Percentiles rank a stretch among this genome's conserved stretches.
Conservation (phyloP, 2,329 filamentous ascomycete species). For the Amauroascus verrucosus region DNA sequence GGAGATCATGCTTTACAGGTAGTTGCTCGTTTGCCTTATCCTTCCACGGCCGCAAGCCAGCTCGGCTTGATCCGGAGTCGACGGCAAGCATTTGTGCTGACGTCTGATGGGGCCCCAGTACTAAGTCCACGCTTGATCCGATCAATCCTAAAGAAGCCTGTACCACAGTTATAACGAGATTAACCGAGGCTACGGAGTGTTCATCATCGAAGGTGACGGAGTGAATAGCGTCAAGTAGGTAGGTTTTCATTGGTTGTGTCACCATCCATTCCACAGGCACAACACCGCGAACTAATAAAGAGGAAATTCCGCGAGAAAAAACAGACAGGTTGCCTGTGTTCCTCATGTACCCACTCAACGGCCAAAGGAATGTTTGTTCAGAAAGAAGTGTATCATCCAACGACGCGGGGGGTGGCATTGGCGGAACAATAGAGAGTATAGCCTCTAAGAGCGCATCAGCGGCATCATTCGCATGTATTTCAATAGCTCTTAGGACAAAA, state of each 20-base stretch:
- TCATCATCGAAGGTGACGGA: constrained; percentile 30
- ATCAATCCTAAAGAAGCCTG: constrained; percentile 3
- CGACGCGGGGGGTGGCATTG: constrained; percentile 16
- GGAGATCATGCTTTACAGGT: not conserved
- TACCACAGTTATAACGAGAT: constrained; percentile 12
- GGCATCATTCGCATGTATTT: constrained; percentile 27
- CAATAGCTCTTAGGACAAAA: constrained; percentile 28
- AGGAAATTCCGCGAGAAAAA: constrained; percentile 29
- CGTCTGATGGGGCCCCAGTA: not conserved
- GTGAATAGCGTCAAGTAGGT: constrained; percentile 29
- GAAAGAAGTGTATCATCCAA: constrained; percentile 22
- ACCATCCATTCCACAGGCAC: constrained; percentile 35
- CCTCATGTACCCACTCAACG: constrained; percentile 26
- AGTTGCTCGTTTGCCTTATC: not conserved
- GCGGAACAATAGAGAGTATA: constrained; percentile 20
- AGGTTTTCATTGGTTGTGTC: constrained; percentile 29
- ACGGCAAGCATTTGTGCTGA: not conserved
- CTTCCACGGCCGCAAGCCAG: not conserved
- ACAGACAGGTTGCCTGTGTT: constrained; percentile 19
- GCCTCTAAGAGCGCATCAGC: constrained; percentile 28
- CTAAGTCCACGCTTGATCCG: not conserved
- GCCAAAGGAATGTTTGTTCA: constrained; percentile 23
- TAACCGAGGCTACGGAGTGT: constrained; percentile 23
- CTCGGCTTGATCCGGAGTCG: not conserved
- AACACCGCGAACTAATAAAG: constrained; percentile 25